A percentile compares a stretch with the other conserved stretches of the same genome.
Evolutionary conservation across 176 grass and related monocot species (phyloP).

Genomic region (Juncus effusus): DNA sequence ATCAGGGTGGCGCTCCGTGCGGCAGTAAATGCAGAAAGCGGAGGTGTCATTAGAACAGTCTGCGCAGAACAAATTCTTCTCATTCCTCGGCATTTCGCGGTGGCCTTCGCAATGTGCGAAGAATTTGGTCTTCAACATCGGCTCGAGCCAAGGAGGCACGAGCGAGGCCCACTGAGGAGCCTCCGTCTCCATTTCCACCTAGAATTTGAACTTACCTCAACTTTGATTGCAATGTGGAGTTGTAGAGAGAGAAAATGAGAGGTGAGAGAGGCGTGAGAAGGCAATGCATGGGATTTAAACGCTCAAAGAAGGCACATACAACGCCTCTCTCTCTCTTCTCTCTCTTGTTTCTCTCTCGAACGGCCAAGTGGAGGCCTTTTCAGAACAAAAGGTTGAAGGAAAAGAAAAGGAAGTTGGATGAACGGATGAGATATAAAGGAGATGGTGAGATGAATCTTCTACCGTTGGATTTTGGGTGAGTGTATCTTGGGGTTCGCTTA

Average conservation of each 20-base stretch:
- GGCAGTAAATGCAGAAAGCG: conserved; percentile 53
- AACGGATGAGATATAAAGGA: too few species aligned
- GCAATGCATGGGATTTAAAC: conserved; percentile 5
- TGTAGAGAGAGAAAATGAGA: conserved; percentile 7
- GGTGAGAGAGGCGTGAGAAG: conserved; percentile 19
- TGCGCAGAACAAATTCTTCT: conserved; percentile 62
- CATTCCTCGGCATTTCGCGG: conserved; percentile 33
- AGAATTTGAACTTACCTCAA: neutral
- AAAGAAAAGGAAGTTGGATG: too few species aligned
- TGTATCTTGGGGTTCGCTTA: too few species aligned
- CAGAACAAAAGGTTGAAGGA: too few species aligned
- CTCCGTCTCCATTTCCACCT: conserved; percentile 13
- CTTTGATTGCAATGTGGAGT: neutral
- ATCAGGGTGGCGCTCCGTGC: conserved; percentile 30
- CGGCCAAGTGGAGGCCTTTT: too few species aligned
- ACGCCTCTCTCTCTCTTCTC: neutral
- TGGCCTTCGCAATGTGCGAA: conserved; percentile 38
- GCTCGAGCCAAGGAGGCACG: conserved; percentile 43
- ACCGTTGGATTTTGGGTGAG: too few species aligned
- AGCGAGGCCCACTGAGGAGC: neutral
- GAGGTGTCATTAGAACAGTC: conserved; percentile 23
- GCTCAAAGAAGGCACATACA: conserved; percentile 5
- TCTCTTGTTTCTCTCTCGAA: neutral
- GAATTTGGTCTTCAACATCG: conserved; percentile 43
- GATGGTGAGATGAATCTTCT: too few species aligned